Conservation (phyloP, 2,329 filamentous ascomycete species). For the Cytospora paraplurivora region DNA sequence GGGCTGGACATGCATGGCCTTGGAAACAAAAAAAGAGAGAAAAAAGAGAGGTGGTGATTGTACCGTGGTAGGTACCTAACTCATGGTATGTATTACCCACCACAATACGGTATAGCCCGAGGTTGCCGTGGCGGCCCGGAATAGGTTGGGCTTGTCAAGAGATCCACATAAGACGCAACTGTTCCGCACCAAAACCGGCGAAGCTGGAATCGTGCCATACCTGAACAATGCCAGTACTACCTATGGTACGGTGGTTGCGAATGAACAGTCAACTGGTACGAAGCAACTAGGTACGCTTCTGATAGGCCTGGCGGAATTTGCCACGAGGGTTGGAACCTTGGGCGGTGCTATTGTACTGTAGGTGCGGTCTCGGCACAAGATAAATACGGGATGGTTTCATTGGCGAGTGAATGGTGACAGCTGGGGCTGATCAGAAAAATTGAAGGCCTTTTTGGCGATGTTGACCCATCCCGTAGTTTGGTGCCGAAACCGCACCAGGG, state of each 20-base stretch:
- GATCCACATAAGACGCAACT: constrained; percentile 20
- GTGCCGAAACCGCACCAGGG: neutral
- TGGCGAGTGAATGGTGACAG: neutral
- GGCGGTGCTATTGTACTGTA: neutral
- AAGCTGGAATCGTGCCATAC: constrained; percentile 13
- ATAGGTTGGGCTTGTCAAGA: constrained; percentile 10
- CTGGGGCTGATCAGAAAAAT: neutral
- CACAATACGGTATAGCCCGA: neutral
- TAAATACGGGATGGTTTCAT: neutral
- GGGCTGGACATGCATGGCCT: constrained; percentile 9
- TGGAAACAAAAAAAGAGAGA: no score
- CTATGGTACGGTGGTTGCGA: neutral
- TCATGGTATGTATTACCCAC: neutral
- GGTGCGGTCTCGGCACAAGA: neutral
- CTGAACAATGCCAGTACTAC: constrained; percentile 2
- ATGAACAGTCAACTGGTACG: no score
- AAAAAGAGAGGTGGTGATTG: neutral
- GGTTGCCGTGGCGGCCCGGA: neutral
- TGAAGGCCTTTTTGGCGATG: neutral
- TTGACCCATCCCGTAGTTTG: neutral
- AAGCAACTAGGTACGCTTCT: neutral
- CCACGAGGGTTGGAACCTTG: neutral
- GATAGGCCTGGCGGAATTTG: neutral
- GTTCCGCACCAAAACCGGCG: constrained; percentile 16
- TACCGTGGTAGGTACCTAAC: neutral